Evolutionary conservation across 2,329 filamentous ascomycete genomes (phyloP).

Genomic region (Aspergillus spinulosporus): DNA sequence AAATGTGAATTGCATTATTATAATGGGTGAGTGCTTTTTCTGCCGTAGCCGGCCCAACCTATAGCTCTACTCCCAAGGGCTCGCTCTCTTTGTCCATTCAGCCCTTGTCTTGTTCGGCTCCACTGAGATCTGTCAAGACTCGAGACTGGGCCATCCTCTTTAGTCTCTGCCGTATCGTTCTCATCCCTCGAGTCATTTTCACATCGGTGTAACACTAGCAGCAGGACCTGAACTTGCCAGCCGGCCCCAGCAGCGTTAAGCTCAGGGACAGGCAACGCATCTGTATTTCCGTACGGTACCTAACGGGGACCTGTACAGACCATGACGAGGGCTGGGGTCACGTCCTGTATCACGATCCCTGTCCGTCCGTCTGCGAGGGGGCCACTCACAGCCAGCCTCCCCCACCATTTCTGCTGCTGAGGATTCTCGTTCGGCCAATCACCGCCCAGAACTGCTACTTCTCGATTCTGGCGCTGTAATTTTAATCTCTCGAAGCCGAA

Average conservation of each 20-base stretch:
- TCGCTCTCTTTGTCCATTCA: background rate
- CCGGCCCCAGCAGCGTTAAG: background rate
- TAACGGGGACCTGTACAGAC: conserved; percentile 19
- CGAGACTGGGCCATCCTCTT: background rate
- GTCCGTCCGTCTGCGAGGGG: conserved; percentile 29
- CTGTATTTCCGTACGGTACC: conserved; percentile 2
- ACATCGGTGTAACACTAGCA: background rate
- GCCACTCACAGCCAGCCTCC: conserved; percentile 32
- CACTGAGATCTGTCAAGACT: background rate
- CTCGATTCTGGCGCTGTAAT: conserved; percentile 19
- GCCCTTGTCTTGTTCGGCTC: background rate
- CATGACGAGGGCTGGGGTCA: conserved; percentile 16
- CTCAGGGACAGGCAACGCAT: background rate
- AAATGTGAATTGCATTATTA: conserved; percentile 9
- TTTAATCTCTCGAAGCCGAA: conserved; percentile 9
- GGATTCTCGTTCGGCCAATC: conserved; percentile 20
- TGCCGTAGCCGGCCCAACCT: background rate
- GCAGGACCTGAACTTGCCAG: background rate
- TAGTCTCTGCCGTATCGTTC: background rate
- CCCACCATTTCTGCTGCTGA: conserved; percentile 25
- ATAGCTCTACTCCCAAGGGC: too few species aligned
- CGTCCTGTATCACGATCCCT: conserved; percentile 26
- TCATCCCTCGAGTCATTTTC: background rate
- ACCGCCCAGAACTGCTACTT: conserved; percentile 17
- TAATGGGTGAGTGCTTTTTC: background rate